Base-by-base conservation (phyloP, 139 green algal genomes). In the Edaphochlamys debaryana region DNA sequence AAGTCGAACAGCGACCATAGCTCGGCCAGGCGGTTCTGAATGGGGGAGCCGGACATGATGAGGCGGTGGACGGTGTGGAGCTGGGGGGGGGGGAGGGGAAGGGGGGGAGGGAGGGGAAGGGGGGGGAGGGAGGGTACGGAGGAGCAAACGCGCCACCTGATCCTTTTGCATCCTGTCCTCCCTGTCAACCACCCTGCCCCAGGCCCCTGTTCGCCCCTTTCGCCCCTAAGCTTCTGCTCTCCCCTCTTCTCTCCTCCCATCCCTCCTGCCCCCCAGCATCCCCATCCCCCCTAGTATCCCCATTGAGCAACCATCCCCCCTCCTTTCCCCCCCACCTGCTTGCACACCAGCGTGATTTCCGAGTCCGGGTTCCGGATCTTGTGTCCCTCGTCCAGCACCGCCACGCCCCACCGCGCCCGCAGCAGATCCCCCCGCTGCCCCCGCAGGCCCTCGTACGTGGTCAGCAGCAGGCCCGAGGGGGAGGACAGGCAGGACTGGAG, bases 1-100 rank as follows among this genome's bases (percentile, higher is more conserved):
- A 99, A 99, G 92, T 99, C 97, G 84, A 99, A 98, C 38, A 99
- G 91, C 0, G 93, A 96, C 97, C 97, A 99, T 7, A 99, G 94
- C 95, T 99, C 97, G 17, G 92, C 86, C 67, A 99, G 93, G 9
- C 89, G 71, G 89, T 99, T 99, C 89, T 99, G 97, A 67, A 99
- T 98, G 79, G 97, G 97, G 13, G 92, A 93, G 45, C 97, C 97
- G 22, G 90, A 95, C 91, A 99, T 93, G 81, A 99, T 95, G 64
- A 99, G 67, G 20, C 97, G 87, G 88, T 97, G 95, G 64, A 94
- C 89, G 2, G 91, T 94, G 6, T 89, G 86, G 32, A 93, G 80
- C 85, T 92, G 87, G 25, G 11, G 20, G 36, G 15, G 40, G 58
- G 71, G 32, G 25, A 22, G 34, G 5, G 2, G 50, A 20, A 9